A percentile compares a stretch with the other conserved stretches of the same genome.
These are phyloP conservation scores for Heliamphora exappendiculata DNA, from an alignment of 148 eudicot genomes.

Conservation along the genomic window DNA sequence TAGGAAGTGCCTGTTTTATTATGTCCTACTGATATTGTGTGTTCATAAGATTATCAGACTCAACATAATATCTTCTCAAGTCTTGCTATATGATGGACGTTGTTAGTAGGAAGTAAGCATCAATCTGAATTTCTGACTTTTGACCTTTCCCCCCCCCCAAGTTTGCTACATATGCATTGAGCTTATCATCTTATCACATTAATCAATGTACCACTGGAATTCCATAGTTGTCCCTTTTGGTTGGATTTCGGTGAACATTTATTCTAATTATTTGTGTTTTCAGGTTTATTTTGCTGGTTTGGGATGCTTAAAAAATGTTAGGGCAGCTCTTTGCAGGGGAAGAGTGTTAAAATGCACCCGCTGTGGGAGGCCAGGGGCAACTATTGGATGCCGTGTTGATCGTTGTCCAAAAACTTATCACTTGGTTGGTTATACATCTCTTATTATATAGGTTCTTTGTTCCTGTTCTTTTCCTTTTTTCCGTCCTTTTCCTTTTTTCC, in stretches of 20 bases:
- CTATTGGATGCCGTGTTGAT: conserved; percentile 97
- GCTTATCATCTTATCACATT: neutral
- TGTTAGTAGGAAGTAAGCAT: conserved; percentile 23
- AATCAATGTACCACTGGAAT: neutral
- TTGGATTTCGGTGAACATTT: neutral
- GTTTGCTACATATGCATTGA: neutral
- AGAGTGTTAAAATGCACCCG: conserved; percentile 81
- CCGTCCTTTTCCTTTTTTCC: too few relatives aligned
- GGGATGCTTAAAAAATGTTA: conserved; percentile 87
- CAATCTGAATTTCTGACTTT: conserved; percentile 15
- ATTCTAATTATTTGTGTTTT: conserved; percentile 21
- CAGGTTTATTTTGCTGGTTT: conserved; percentile 97
- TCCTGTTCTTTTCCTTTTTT: neutral
- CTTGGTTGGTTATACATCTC: conserved; percentile 46
- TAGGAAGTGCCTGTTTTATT: conserved; percentile 1
- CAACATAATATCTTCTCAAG: conserved; percentile 9
- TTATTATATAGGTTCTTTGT: neutral
- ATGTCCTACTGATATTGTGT: conserved; percentile 14
- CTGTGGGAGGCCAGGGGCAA: conserved; percentile 94
- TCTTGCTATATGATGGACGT: conserved; percentile 19
- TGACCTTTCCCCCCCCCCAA: neutral
- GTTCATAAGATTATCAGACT: conserved; percentile 18
- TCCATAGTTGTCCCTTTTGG: conserved; percentile 1
- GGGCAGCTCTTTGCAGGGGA: conserved; percentile 97
- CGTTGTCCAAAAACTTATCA: conserved; percentile 98